phyloP scores from a whole-genome alignment of 805 yeast species.

The Ogataea angusta region DNA sequence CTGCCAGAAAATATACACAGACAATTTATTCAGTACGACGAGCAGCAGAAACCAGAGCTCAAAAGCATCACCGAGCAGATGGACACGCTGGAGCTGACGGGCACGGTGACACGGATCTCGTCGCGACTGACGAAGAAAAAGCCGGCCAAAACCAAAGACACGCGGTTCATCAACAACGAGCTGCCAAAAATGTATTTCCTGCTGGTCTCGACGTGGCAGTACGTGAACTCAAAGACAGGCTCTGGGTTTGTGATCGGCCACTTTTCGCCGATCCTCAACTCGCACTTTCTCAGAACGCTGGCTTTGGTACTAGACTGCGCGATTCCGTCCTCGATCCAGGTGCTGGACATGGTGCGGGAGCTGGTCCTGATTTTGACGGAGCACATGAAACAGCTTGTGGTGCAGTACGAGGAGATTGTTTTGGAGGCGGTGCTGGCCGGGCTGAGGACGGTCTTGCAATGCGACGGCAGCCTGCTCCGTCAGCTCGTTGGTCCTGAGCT shows the following conservation, averaged over 20 bases:
- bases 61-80: constrained; percentile 7
- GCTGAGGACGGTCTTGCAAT: constrained; percentile 5
- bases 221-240: constrained; percentile 36
- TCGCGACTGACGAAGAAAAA: constrained; percentile 23
- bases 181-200: constrained; percentile 51
- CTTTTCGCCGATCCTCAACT: constrained; percentile 49
- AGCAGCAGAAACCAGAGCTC: not conserved
- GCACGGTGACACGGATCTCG: constrained; percentile 44
- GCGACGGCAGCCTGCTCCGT: not conserved
- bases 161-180: constrained; percentile 37
- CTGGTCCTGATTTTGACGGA: constrained; percentile 34
- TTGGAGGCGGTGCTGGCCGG: constrained; percentile 15
- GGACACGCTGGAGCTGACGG: constrained; percentile 30
- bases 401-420: constrained; percentile 8
- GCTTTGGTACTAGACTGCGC: constrained; percentile 56
- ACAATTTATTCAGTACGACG: constrained; percentile 33
- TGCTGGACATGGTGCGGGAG: constrained; percentile 58
- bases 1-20: constrained; percentile 49
- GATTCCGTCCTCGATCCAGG: constrained; percentile 49
- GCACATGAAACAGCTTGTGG: constrained; percentile 8
- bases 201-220: constrained; percentile 46
- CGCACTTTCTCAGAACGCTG: constrained; percentile 60
- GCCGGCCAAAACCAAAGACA: constrained; percentile 20
- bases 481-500: not conserved
- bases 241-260: constrained; percentile 46